These are phyloP conservation scores for Xylariaceae sp. DNA, from an alignment of 2,329 filamentous ascomycete genomes.

Conservation along the genomic window DNA sequence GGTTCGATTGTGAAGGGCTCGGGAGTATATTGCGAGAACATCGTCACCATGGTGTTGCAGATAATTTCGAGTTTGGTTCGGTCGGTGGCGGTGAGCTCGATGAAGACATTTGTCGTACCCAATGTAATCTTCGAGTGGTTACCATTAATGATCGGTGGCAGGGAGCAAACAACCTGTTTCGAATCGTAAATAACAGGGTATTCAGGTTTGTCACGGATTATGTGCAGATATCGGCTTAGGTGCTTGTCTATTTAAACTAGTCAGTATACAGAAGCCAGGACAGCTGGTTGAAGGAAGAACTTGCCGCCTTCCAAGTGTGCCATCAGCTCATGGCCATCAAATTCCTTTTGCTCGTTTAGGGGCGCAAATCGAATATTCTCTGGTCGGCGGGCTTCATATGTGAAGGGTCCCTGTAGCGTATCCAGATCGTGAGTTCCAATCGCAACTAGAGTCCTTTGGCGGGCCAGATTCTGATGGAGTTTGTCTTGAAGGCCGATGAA, in stretches of 20 bases:
- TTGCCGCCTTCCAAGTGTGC: slow-evolving; percentile 79
- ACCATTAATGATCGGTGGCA: slow-evolving; percentile 97
- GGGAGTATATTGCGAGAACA: slow-evolving; percentile 92
- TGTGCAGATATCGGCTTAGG: slow-evolving; percentile 87
- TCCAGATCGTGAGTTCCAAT: slow-evolving; percentile 98
- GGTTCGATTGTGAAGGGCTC: slow-evolving; percentile 94
- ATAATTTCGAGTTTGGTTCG: slow-evolving; percentile 96
- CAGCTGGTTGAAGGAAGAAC: not conserved
- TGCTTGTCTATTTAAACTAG: slow-evolving; percentile 70
- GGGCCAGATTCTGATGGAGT: slow-evolving; percentile 92
- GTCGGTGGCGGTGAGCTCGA: slow-evolving; percentile 96
- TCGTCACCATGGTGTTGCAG: slow-evolving; percentile 92
- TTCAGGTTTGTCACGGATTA: slow-evolving; percentile 90
- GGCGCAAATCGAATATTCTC: slow-evolving; percentile 90
- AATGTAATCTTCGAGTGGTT: slow-evolving; percentile 96
- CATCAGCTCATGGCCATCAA: slow-evolving; percentile 91
- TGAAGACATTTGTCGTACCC: slow-evolving; percentile 91
- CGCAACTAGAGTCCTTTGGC: slow-evolving; percentile 91
- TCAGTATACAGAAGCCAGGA: slow-evolving; percentile 5
- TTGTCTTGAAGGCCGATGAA: slow-evolving; percentile 99
- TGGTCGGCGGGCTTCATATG: slow-evolving; percentile 91
- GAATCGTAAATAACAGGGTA: slow-evolving; percentile 97
- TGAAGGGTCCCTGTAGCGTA: slow-evolving; percentile 92
- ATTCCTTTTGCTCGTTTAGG: slow-evolving; percentile 87
- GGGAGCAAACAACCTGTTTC: slow-evolving; percentile 84